These are phyloP conservation scores for Jatropha multifida DNA, from an alignment of 441 rosid species.

Conservation along the genomic window DNA sequence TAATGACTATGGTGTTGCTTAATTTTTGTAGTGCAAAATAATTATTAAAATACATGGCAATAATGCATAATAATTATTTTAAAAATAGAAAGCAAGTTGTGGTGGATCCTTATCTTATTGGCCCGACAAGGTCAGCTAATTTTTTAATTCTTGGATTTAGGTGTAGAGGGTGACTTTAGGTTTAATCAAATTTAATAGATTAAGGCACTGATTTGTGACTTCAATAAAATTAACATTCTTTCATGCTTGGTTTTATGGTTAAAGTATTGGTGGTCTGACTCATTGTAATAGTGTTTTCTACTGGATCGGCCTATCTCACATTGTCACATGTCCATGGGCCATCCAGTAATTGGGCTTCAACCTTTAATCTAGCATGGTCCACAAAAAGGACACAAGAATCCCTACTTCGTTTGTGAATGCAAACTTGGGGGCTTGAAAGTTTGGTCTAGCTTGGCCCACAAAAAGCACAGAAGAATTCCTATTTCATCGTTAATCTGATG, in stretches of 20 bases:
- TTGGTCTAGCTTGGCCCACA: too few species aligned
- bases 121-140: constrained; percentile 2
- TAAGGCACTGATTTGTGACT: neutral
- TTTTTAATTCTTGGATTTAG: neutral
- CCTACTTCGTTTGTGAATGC: too few species aligned
- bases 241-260: neutral
- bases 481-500: too few species aligned
- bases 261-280: neutral
- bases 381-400: neutral
- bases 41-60: neutral
- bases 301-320: too few species aligned
- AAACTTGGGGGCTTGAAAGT: neutral
- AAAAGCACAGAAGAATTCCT: too few species aligned
- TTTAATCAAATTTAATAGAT: constrained; percentile 1
- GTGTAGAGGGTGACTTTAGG: neutral
- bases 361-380: neutral
- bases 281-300: too few species aligned
- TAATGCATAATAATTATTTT: neutral
- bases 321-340: too few species aligned
- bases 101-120: neutral
- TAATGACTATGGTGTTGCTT: neutral
- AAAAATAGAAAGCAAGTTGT: neutral
- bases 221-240: neutral
- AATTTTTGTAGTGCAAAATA: neutral
- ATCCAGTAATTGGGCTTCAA: too few species aligned